phyloP scores from a whole-genome alignment of 345 rosid genomes.

The Pelargonium nanum region DNA sequence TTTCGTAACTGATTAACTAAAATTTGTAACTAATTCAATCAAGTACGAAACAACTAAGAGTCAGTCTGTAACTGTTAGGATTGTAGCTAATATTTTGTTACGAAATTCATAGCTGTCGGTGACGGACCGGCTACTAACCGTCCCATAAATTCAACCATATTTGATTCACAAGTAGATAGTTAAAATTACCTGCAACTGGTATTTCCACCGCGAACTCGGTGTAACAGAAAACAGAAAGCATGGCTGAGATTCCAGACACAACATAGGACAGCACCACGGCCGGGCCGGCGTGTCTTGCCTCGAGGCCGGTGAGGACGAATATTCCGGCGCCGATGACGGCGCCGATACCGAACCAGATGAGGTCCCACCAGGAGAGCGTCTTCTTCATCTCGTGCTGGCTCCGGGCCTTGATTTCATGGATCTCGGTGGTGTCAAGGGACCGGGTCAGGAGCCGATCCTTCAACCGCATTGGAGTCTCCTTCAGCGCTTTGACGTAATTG shows the following conservation, averaged over 20 bases:
- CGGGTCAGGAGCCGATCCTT: slow-evolving; percentile 23
- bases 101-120: too few species aligned
- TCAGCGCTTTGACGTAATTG: slow-evolving; percentile 23
- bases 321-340: slow-evolving; percentile 38
- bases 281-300: slow-evolving; percentile 29
- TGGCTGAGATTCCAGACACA: slow-evolving; percentile 32
- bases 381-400: slow-evolving; percentile 38
- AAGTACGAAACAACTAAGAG: too few species aligned
- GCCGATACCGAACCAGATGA: slow-evolving; percentile 41
- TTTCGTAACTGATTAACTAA: too few species aligned
- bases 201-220: slow-evolving; percentile 45
- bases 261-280: slow-evolving; percentile 37
- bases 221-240: slow-evolving; percentile 44
- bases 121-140: too few species aligned
- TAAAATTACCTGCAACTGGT: slow-evolving; percentile 22
- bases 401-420: slow-evolving; percentile 26
- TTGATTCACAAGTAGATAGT: not conserved
- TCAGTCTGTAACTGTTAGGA: too few species aligned
- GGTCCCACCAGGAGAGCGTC: slow-evolving; percentile 39
- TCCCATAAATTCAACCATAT: too few species aligned
- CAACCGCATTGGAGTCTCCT: slow-evolving; percentile 27
- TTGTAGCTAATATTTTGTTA: too few species aligned
- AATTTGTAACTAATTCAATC: too few species aligned
- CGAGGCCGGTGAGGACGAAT: slow-evolving; percentile 37
- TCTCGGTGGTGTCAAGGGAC: slow-evolving; percentile 25